phyloP scores from a whole-genome alignment of 768 basidiomycete genomes.

The Lentinula guzmanii region DNA sequence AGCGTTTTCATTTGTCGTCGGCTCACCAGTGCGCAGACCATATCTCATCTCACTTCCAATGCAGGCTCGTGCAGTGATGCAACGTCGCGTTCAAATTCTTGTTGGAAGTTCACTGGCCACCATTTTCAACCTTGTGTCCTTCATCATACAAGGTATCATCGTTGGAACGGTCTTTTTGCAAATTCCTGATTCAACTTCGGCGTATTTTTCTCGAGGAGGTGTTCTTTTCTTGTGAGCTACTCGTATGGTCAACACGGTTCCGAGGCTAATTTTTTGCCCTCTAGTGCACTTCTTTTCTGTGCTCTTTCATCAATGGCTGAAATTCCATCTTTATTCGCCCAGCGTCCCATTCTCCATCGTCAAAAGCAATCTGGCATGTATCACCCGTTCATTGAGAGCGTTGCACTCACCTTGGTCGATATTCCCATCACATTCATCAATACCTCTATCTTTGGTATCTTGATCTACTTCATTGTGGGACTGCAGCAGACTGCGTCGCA shows the following conservation, averaged over 20 bases:
- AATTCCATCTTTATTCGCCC: conserved; percentile 48
- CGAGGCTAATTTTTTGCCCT: not conserved
- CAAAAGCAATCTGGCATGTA: conserved; percentile 61
- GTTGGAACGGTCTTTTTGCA: conserved; percentile 64
- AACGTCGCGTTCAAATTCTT: conserved; percentile 37
- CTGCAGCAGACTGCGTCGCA: conserved; percentile 49
- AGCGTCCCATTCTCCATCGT: conserved; percentile 54
- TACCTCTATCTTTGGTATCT: conserved; percentile 35
- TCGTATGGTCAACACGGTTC: not conserved
- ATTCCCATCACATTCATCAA: conserved; percentile 49
- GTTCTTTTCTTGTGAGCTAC: conserved; percentile 63
- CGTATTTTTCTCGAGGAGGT: conserved; percentile 74
- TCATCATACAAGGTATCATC: conserved; percentile 42
- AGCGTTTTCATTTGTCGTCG: not conserved
- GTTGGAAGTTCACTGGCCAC: conserved; percentile 31
- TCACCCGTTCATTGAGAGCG: conserved; percentile 46
- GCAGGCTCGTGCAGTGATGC: conserved; percentile 41
- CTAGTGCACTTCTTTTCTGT: conserved; percentile 51
- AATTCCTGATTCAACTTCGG: conserved; percentile 45
- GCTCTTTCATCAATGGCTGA: conserved; percentile 59
- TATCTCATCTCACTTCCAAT: conserved; percentile 39
- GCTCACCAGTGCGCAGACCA: conserved; percentile 21
- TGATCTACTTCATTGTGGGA: conserved; percentile 58
- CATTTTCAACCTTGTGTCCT: conserved; percentile 39
- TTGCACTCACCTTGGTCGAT: conserved; percentile 57